Base-by-base conservation (phyloP, 78 protist genomes). In the Dictyostelium intermedium region DNA sequence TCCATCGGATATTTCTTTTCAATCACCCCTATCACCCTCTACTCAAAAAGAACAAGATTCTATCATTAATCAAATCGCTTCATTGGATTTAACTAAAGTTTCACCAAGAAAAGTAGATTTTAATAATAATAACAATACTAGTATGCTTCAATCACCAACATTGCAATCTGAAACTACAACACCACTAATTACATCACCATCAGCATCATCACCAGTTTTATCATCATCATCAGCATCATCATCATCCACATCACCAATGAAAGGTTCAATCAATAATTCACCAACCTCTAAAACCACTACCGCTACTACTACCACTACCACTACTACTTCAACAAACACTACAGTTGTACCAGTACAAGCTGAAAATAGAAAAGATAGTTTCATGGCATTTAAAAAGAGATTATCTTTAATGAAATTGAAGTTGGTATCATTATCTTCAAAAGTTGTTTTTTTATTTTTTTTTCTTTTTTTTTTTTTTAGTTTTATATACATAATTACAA, bases 381-480 rank as follows among this genome's bases (percentile, higher is more conserved):
- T 80, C 32, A 66, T 89, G 32, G 74, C 72, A 53, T 32, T 27
- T 20, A 63, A 83, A 78, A 89, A 89, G 82, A 89, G 94, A 80
- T 25, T 80, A 61, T 80, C 94, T 37, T 43, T 89, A 23, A 43
- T 80, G 53, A 87, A 87, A 87, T 30, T 87, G 60, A 87, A 87
- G 92, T 86, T 76, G 10, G 37, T 85, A n/a, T 13, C 2, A 30
- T 16, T 5, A 27, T 34, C 7, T 32, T 82, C 10, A 5, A 39
- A 39, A 39, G 43, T 39, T 50, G 13, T 43, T 80, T 53, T 14
- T 53, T 30, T 45, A 53, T 50, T 41, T 18, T 66, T 3, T 53
- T 53, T 39, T 30, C 11, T 63, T 56, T 30, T 25, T 63, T 10
- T 45, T 8, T 45, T 39, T 4, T 39, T 39, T 39, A 5, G 43